Base-by-base conservation (phyloP, 2,329 filamentous ascomycete species). In the Xylariaceae sp. region DNA sequence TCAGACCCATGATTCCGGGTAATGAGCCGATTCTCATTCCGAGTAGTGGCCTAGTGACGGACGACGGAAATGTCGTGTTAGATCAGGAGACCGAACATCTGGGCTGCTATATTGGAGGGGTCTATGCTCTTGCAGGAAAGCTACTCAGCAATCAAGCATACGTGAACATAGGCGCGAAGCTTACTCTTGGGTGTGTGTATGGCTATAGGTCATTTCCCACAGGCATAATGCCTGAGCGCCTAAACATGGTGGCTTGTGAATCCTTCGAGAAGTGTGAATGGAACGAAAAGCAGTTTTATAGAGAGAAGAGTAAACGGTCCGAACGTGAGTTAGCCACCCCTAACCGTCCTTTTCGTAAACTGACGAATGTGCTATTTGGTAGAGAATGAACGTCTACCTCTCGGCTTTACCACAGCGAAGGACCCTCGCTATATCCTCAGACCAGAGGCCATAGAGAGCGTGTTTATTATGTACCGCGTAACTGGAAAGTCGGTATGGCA, bases 91-190 rank as follows among this genome's bases (percentile, higher is more conserved):
- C 58, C 0, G 82, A 86, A 53, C 88, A 91, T 66, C 74, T 90
- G 2, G 80, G 81, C 3, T 92, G 88, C 70, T 92, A 89, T 65
- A 76, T 82, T 3, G 88, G 88, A 6, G 88, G 87, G 8, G 85
- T 88, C 76, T 85, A 89, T 39, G 87, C 77, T 1, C 78, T 92
- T 29, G 85, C 82, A 1, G 84, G 87, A 1, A 82, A 80, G 55
- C 74, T 91, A 21, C 82, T 89, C 58, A 64, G 76, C 39, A 75
- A 73, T 1, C 74, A 75, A 0, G 75, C 80, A 3, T 81, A 87
- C 32, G 67, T 88, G 6, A 72, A 78, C 2, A 74, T 81, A 15
- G 85, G 82, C 1, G 74, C 76, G 50, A 80, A 81, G 61, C 73
- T 89, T 2, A 82, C 84, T 1, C 77, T 84, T 45, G 85, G 84